phyloP scores from a whole-genome alignment of 495 filamentous ascomycete genomes.

The Xylaria grammica region DNA sequence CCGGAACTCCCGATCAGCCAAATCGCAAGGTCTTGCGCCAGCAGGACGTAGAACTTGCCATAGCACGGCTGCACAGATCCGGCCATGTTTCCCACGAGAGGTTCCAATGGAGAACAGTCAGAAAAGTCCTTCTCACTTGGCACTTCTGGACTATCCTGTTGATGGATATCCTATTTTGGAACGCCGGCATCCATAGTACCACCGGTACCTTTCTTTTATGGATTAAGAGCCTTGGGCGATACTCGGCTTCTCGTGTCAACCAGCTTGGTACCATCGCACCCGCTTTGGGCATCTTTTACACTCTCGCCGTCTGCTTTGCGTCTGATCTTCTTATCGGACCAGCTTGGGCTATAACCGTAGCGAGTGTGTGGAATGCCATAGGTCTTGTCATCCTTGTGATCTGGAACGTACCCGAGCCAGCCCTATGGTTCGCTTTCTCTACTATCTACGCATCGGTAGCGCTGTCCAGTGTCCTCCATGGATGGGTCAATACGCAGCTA shows the following conservation, averaged over 20 bases:
- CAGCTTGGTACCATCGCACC: conserved; percentile 41
- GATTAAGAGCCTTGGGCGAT: conserved; percentile 42
- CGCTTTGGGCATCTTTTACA: conserved; percentile 53
- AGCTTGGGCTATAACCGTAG: conserved; percentile 43
- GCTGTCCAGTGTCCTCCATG: conserved; percentile 41
- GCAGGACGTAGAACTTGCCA: conserved; percentile 44
- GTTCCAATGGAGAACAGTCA: conserved; percentile 37
- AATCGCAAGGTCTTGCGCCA: conserved; percentile 47
- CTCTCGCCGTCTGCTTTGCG: conserved; percentile 49
- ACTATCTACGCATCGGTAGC: conserved; percentile 37
- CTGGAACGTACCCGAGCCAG: conserved; percentile 54
- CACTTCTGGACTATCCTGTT: conserved; percentile 47
- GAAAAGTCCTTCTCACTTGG: conserved; percentile 37
- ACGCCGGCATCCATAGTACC: conserved; percentile 43
- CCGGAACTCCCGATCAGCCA: conserved; percentile 50
- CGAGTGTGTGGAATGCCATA: conserved; percentile 36
- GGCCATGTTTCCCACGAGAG: conserved; percentile 37
- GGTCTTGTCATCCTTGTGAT: conserved; percentile 39
- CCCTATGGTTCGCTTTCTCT: conserved; percentile 55
- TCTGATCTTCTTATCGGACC: conserved; percentile 48
- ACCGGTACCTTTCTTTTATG: conserved; percentile 47
- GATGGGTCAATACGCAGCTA: conserved; percentile 41
- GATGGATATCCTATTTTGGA: conserved; percentile 58
- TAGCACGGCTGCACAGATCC: conserved; percentile 40
- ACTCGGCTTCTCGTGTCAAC: conserved; percentile 34